Conservation (phyloP, 2,329 filamentous ascomycete genomes). For the Hirsutella rhossiliensis region DNA sequence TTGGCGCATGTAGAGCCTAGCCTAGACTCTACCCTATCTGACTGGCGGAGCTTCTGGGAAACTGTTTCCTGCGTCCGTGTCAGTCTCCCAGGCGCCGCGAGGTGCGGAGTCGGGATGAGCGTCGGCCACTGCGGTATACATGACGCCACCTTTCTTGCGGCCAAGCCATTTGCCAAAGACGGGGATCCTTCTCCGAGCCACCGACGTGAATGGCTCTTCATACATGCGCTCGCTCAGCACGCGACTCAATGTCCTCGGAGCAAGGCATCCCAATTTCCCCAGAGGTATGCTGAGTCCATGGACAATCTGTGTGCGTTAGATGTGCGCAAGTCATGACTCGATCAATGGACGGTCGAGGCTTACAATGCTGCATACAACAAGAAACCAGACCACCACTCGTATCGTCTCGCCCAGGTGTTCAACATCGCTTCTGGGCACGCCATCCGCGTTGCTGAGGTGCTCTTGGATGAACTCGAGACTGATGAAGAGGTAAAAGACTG, state of each 20-base stretch:
- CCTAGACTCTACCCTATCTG: no score
- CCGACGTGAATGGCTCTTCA: constrained; percentile 4
- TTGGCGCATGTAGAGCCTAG: no score
- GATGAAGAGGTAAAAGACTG: constrained; percentile 81
- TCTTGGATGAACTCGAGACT: constrained; percentile 58
- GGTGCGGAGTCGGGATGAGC: neutral
- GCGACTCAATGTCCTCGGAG: constrained; percentile 45
- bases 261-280: constrained; percentile 50
- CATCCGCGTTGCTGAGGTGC: constrained; percentile 40
- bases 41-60: no score
- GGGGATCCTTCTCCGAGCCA: constrained; percentile 8
- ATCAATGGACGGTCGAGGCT: constrained; percentile 19
- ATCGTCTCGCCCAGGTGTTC: constrained; percentile 52
- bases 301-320: constrained; percentile 34
- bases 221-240: constrained; percentile 12
- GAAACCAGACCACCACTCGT: constrained; percentile 71
- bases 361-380: constrained; percentile 72
- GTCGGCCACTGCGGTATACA: neutral
- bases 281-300: constrained; percentile 71
- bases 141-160: neutral
- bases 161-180: constrained; percentile 8
- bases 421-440: constrained; percentile 52
- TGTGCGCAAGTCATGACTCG: neutral
- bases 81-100: neutral
- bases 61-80: no score